A percentile compares a stretch with the other conserved stretches of the same genome.
Evolutionary conservation across 202 grass and related monocot species (phyloP).

Genomic region (Panicum virgatum): DNA sequence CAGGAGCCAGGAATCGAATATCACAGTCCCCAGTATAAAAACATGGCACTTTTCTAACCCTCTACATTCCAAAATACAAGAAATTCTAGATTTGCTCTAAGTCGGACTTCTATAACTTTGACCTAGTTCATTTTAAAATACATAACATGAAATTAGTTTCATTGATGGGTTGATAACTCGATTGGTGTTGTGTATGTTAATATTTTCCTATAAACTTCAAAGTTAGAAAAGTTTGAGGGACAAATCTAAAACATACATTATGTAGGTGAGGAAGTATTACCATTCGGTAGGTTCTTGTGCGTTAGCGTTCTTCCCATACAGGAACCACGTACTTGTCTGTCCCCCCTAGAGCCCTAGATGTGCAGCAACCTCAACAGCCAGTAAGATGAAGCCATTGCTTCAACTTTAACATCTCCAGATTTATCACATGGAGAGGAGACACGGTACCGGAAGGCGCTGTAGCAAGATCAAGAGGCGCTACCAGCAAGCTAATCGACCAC

Average conservation of each 20-base stretch:
- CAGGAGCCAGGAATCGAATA: not conserved
- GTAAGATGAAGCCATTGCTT: not conserved
- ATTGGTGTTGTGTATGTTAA: too few relatives aligned
- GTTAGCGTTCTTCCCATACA: not conserved
- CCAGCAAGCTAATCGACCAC: conserved; percentile 34
- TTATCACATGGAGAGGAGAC: conserved; percentile 8
- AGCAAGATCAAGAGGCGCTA: conserved; percentile 29
- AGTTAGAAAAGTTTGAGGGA: too few relatives aligned
- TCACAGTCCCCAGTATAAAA: not conserved
- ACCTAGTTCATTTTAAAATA: too few relatives aligned
- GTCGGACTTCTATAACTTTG: too few relatives aligned
- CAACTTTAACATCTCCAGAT: not conserved
- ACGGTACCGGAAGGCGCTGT: conserved; percentile 18
- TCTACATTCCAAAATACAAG: too few relatives aligned
- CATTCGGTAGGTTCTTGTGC: not conserved
- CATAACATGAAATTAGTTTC: too few relatives aligned
- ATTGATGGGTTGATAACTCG: too few relatives aligned
- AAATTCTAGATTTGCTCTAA: too few relatives aligned
- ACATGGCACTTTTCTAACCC: not conserved
- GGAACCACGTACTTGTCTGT: not conserved
- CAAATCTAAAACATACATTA: too few relatives aligned
- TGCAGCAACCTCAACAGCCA: not conserved
- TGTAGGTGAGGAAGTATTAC: not conserved
- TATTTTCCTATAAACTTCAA: too few relatives aligned
- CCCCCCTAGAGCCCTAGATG: too few relatives aligned